Base-by-base conservation (phyloP, 2,329 filamentous ascomycete genomes). In the Ophioceras dolichostomum region DNA sequence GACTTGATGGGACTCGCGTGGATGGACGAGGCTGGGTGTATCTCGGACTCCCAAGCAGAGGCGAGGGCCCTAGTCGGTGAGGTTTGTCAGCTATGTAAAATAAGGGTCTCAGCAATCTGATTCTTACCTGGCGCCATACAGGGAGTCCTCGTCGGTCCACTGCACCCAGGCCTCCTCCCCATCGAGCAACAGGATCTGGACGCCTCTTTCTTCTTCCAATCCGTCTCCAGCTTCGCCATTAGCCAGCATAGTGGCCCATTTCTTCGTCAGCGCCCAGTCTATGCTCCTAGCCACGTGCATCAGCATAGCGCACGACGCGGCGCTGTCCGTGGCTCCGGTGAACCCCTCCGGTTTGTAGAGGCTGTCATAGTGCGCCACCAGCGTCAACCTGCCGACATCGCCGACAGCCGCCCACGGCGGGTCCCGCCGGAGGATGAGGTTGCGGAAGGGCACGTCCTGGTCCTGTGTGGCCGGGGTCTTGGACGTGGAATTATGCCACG, bases 291-390 rank as follows among this genome's bases (percentile, higher is more conserved):
- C 84, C 10, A 81, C 76, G 55, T 94, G 84, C 74, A 98, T 72
- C 41, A 98, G 68, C 70, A 96, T 87, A 0, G 91, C 91, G 57
- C 89, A 96, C 9, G 91, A 88, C 14, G 84, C 91, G 1, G 91
- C 91, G 49, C 86, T 94, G 54, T 98, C 91, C 12, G 77, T 93
- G 1, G 89, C 91, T 1, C 91, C 91, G 41, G 98, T 83, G 55
- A 98, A 98, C 1, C 87, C 89, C 42, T 78, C 63, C 0, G 88
- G 89, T 19, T 66, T 67, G 40, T 82, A 69, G 59, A 94, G 83
- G 54, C 79, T 88, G 51, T 98, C 91, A 56, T 94, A 96, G 55
- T 98, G 91, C 29, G 91, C 91, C 6, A 89, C 91, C 38, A 98
- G 68, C 12, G 86, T 89, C 52, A 96, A 62, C 34, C 87, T 67